Evolutionary conservation across 2,329 filamentous ascomycete species (phyloP).

Genomic region (Aureobasidium sp.): DNA sequence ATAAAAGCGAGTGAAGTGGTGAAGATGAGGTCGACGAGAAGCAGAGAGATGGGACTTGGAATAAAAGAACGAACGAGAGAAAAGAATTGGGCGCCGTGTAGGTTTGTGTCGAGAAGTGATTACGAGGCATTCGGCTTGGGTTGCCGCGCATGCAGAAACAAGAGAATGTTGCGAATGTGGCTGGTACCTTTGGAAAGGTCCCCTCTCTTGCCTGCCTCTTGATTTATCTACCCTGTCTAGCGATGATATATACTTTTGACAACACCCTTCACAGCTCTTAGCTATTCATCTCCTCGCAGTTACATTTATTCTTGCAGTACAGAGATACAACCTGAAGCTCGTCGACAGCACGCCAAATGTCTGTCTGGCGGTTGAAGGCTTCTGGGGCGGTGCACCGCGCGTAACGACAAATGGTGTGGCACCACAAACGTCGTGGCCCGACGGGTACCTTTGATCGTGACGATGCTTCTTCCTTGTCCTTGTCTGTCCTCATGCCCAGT

Average conservation of each 20-base stretch:
- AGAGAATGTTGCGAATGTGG: constrained; percentile 10
- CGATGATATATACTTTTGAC: neutral
- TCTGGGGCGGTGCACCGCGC: constrained; percentile 5
- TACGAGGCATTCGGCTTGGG: constrained; percentile 10
- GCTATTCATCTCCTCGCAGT: neutral
- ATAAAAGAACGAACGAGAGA: neutral
- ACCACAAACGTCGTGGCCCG: constrained; percentile 8
- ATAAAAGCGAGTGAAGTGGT: neutral
- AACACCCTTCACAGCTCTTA: neutral
- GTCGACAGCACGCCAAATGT: neutral
- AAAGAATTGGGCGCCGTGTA: constrained; percentile 1
- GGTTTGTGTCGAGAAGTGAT: constrained; percentile 2
- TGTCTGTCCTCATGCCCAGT: neutral
- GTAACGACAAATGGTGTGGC: constrained; percentile 3
- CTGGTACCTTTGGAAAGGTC: neutral
- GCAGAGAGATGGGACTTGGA: neutral
- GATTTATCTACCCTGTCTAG: neutral
- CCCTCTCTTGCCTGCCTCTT: neutral
- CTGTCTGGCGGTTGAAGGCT: neutral
- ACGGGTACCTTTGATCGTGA: constrained; percentile 4
- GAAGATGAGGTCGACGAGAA: neutral
- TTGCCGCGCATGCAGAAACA: constrained; percentile 3
- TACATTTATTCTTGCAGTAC: neutral
- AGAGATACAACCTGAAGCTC: neutral
- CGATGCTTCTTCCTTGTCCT: neutral